Conservation (phyloP, 1,139 yeast genomes). For the Blastobotrys serpentis region DNA sequence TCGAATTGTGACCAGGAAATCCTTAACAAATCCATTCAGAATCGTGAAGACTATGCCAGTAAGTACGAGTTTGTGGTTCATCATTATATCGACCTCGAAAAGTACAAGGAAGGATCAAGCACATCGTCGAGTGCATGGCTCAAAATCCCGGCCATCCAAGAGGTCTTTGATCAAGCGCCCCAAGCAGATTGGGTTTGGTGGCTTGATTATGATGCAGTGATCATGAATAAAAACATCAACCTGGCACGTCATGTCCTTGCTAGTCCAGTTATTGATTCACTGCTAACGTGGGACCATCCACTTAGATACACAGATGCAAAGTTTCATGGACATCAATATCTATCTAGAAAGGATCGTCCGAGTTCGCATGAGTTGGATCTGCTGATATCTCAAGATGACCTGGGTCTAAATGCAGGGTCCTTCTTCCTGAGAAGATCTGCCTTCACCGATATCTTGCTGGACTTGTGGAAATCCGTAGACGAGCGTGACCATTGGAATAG, state of each 20-base stretch:
- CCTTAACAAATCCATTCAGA: constrained; percentile 31
- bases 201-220: constrained; percentile 32
- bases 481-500: constrained; percentile 22
- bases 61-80: constrained; percentile 34
- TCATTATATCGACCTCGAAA: constrained; percentile 32
- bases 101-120: constrained; percentile 17
- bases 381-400: constrained; percentile 33
- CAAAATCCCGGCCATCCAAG: constrained; percentile 33
- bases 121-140: constrained; percentile 31
- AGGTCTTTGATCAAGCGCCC: constrained; percentile 31
- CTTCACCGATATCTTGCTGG: constrained; percentile 25
- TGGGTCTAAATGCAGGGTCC: constrained; percentile 41
- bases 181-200: constrained; percentile 39
- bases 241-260: constrained; percentile 32
- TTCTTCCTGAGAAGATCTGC: constrained; percentile 36
- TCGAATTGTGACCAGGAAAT: constrained; percentile 30
- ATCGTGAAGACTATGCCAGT: constrained; percentile 36
- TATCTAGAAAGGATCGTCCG: background rate
- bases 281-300: constrained; percentile 29
- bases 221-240: constrained; percentile 27
- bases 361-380: constrained; percentile 28
- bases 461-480: constrained; percentile 28
- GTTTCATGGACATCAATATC: constrained; percentile 27
- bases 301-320: constrained; percentile 24
- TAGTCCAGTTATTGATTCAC: constrained; percentile 16